Evolutionary conservation across 441 rosid genomes (phyloP).

Genomic region (Breynia disticha): DNA sequence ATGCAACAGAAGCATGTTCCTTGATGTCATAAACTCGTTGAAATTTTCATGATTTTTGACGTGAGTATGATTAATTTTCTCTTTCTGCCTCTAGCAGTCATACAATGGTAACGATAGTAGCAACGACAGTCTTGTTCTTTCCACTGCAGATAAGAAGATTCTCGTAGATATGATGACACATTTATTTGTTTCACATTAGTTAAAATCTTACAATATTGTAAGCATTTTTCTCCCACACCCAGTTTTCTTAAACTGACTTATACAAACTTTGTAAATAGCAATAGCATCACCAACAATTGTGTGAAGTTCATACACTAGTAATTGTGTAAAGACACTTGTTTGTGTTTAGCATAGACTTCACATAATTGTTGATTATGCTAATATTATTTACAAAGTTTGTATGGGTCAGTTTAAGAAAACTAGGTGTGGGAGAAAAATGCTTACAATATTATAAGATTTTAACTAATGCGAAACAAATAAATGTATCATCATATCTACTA

Average conservation of each 20-base stretch:
- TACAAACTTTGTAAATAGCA: slow-evolving; percentile 67
- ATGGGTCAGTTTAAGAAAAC: slow-evolving; percentile 61
- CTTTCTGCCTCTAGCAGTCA: slow-evolving; percentile 68
- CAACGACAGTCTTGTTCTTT: slow-evolving; percentile 75
- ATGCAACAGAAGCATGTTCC: slow-evolving; percentile 88
- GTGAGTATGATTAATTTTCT: slow-evolving; percentile 43
- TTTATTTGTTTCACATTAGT: slow-evolving; percentile 36
- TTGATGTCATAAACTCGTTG: slow-evolving; percentile 69
- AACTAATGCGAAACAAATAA: slow-evolving; percentile 34
- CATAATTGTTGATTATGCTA: slow-evolving; percentile 66
- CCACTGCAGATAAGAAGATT: slow-evolving; percentile 73
- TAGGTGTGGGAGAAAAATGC: slow-evolving; percentile 65
- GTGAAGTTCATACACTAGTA: slow-evolving; percentile 26
- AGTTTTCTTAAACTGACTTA: slow-evolving; percentile 58
- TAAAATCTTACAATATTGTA: slow-evolving; percentile 62
- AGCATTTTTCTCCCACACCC: slow-evolving; percentile 70
- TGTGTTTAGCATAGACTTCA: slow-evolving; percentile 25
- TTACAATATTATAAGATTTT: slow-evolving; percentile 67
- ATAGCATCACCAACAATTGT: slow-evolving; percentile 72
- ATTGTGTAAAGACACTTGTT: too few relatives aligned
- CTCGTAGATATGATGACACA: slow-evolving; percentile 79
- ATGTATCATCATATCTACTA: slow-evolving; percentile 74
- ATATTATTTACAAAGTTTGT: slow-evolving; percentile 70
- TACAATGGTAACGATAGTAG: slow-evolving; percentile 83
- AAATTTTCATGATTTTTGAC: slow-evolving; percentile 82